A percentile compares a stretch with the other conserved stretches of the same genome.
phyloP scores from a whole-genome alignment of 345 rosid genomes.

The Melastoma malabathricum region DNA sequence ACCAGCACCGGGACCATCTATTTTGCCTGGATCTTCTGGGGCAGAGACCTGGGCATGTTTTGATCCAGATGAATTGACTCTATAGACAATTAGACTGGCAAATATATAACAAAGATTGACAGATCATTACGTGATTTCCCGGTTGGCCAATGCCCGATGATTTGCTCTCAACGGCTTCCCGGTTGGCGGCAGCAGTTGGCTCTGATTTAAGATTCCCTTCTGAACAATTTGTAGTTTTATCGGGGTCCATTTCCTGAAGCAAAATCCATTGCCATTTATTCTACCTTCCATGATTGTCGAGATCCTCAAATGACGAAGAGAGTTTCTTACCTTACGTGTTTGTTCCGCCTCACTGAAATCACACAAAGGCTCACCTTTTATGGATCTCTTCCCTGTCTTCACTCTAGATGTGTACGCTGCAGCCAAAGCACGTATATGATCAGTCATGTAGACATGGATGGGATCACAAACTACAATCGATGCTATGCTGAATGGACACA shows the following conservation, averaged over 20 bases:
- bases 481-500: background rate
- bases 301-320: background rate
- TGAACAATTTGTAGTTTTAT: background rate
- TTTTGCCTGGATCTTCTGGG: slow-evolving; percentile 7
- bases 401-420: slow-evolving; percentile 84
- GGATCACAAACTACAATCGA: background rate
- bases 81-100: no score
- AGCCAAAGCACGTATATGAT: background rate
- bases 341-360: slow-evolving; percentile 64
- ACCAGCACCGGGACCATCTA: slow-evolving; percentile 7
- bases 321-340: slow-evolving; percentile 34
- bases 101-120: no score
- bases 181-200: slow-evolving; percentile 4
- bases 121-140: no score
- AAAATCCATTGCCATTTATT: slow-evolving; percentile 1
- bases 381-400: slow-evolving; percentile 61
- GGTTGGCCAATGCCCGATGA: no score
- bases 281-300: no score
- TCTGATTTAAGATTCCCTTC: slow-evolving; percentile 14
- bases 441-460: background rate
- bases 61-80: no score
- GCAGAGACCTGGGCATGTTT: slow-evolving; percentile 15
- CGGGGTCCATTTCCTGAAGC: slow-evolving; percentile 23
- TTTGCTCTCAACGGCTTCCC: slow-evolving; percentile 3
- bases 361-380: slow-evolving; percentile 56